Percentiles rank a stretch among this genome's conserved stretches.
Conservation (phyloP, 176 grass and related monocot genomes). For the Thalia dealbata region DNA sequence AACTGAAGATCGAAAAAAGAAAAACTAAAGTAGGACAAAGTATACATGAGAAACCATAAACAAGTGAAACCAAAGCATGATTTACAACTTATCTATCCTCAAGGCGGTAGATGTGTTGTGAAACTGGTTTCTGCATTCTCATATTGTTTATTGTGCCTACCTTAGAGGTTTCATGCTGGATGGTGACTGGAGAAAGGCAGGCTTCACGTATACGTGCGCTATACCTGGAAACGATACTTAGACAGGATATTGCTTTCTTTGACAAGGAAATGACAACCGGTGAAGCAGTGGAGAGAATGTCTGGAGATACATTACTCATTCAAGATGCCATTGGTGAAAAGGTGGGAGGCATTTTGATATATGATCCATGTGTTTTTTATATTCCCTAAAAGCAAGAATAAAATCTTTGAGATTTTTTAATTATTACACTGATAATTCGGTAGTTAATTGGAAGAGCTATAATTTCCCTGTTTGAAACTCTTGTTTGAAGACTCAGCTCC, state of each 20-base stretch:
- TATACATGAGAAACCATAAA: no score
- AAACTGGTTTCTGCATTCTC: no score
- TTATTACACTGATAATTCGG: no score
- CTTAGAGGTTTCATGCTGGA: slow-evolving; percentile 38
- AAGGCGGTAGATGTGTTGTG: no score
- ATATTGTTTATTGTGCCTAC: neutral
- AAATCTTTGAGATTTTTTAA: no score
- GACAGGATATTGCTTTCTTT: slow-evolving; percentile 41
- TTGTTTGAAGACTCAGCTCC: neutral
- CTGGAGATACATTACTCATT: slow-evolving; percentile 30
- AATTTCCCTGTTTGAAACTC: no score
- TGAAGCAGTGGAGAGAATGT: slow-evolving; percentile 31
- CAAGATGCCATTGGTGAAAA: slow-evolving; percentile 44
- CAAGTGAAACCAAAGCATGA: no score
- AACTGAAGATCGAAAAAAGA: no score
- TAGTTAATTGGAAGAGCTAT: no score
- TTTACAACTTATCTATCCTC: no score
- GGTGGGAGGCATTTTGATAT: slow-evolving; percentile 9
- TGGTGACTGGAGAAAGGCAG: slow-evolving; percentile 37
- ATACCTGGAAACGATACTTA: slow-evolving; percentile 34
- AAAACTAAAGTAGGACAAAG: no score
- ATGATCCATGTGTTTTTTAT: neutral
- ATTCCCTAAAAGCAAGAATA: neutral
- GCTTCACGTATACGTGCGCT: slow-evolving; percentile 24
- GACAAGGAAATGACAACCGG: slow-evolving; percentile 37